Evolutionary conservation across 2,329 filamentous ascomycete species (phyloP), one percentile per base, ranked within the genome.

Genomic region (Fusarium tricinctum): DNA sequence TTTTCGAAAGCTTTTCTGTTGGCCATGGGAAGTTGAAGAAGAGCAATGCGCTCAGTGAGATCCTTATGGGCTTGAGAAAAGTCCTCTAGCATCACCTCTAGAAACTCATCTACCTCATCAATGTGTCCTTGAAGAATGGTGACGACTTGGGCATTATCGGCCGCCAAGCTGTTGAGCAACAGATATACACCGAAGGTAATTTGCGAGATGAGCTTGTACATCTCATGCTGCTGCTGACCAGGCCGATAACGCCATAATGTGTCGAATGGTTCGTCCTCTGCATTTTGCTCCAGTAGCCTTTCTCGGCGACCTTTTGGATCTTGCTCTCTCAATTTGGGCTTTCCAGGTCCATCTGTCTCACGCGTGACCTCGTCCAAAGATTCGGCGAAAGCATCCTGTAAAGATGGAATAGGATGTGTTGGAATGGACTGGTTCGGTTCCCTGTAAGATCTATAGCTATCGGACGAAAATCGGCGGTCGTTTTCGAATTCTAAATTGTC

Each of bases 101-200:
- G 83, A 74, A 97, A 97, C 73, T 91, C 90, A 78, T 98, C 96
- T 30, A 98, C 88, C 78, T 98, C 95, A 75, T 97, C 92, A 63
- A 98, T 96, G 78, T 98, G 95, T 15, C 88, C 89, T 75, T 97
- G 93, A 57, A 98, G 84, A 53, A 98, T 98, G 68, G 86, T 89
- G 67, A 97, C 90, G 14, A 97, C 95, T 76, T 97, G 92, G 33
- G 89, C 85, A 70, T 97, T 92, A 71, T 93, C 97, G 79, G 95
- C 97, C 53, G 96, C 94, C 77, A 97, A 88, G 63, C 90, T 89
- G 74, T 94, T 90, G 56, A 97, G 88, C 58, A 98, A 81, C 44
- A 98, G 84, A 78, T 97, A 94, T 38, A 98, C 90, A 20, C 96
- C 95, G 78, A 98, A 98, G 2, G 93, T 91, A 71, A 98, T 94